Conservation (phyloP, 495 filamentous ascomycete species). For the Xylaria castorea region DNA sequence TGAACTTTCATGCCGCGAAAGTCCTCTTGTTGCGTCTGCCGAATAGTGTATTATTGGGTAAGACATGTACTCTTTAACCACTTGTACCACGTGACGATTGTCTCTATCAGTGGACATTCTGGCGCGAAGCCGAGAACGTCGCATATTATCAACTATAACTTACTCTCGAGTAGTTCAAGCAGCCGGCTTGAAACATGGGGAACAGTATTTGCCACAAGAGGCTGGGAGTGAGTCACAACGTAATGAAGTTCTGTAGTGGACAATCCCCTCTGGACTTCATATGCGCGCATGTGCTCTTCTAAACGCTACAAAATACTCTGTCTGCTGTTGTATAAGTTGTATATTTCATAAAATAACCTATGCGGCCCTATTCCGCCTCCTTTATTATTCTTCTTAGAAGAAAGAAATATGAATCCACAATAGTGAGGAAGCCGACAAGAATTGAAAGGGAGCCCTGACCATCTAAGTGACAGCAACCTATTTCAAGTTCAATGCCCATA, state of each 20-base stretch:
- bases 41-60: background rate
- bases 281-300: background rate
- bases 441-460: background rate
- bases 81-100: background rate
- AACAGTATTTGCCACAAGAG: background rate
- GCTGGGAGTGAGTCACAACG: background rate
- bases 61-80: background rate
- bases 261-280: background rate
- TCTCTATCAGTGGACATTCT: background rate
- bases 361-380: background rate
- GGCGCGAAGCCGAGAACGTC: background rate
- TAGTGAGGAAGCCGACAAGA: background rate
- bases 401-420: background rate
- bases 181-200: too few relatives aligned
- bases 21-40: background rate
- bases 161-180: background rate
- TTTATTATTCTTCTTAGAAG: background rate
- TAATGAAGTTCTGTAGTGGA: background rate
- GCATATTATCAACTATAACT: background rate
- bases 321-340: background rate
- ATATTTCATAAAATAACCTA: background rate
- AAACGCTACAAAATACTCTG: background rate
- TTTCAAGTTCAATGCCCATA: background rate
- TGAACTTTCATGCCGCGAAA: background rate
- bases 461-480: background rate